Evolutionary conservation across 495 filamentous ascomycete species (phyloP).

Genomic region (Daldinia vernicosa): DNA sequence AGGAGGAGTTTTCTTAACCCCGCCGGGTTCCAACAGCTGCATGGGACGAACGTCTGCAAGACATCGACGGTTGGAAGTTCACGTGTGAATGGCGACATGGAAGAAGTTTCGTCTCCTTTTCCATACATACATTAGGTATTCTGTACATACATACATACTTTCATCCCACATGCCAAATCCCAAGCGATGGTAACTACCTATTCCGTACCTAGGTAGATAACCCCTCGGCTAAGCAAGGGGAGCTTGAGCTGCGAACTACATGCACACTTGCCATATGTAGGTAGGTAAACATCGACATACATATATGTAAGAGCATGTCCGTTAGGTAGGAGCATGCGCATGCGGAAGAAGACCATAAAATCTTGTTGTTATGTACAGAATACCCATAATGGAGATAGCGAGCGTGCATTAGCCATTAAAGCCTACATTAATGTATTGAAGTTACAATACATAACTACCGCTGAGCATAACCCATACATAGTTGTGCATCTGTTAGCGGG

Average conservation of each 20-base stretch:
- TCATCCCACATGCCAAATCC: no score
- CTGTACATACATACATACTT: no score
- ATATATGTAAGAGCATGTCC: not conserved
- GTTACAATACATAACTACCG: no score
- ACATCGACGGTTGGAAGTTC: not conserved
- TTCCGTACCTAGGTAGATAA: no score
- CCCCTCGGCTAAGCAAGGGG: not conserved
- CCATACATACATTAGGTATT: not conserved
- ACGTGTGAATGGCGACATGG: not conserved
- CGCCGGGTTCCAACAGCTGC: not conserved
- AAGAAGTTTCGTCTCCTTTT: not conserved
- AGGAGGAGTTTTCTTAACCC: not conserved
- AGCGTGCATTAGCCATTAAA: constrained; percentile 13
- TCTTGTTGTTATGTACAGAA: no score
- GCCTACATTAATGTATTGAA: constrained; percentile 4
- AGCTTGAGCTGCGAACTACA: not conserved
- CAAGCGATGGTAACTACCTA: no score
- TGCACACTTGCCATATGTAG: not conserved
- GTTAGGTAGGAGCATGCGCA: not conserved
- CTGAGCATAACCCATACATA: not conserved
- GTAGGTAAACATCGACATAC: not conserved
- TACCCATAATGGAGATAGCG: not conserved
- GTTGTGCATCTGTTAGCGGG: not conserved
- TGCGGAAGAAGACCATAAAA: not conserved
- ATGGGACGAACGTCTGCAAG: not conserved